Percentiles rank a stretch among this genome's conserved stretches.
Evolutionary conservation across 176 grass and related monocot genomes (phyloP).

Genomic region (Saccharum spontaneum): DNA sequence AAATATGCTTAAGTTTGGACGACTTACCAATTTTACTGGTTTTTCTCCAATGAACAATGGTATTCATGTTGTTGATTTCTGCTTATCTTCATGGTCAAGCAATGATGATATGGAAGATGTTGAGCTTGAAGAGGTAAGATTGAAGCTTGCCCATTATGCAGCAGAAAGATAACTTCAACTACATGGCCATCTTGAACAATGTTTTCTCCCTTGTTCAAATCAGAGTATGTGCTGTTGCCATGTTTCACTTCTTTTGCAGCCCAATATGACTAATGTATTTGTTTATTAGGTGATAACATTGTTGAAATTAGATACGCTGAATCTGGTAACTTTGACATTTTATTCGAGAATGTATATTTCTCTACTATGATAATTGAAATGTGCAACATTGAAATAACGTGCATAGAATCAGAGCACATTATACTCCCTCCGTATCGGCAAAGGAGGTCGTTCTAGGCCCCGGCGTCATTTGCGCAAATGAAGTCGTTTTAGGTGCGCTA

Average conservation of each 20-base stretch:
- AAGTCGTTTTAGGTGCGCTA: too few species aligned
- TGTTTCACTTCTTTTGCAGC: background rate
- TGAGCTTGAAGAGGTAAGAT: conserved; percentile 66
- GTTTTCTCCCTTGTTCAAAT: conserved; percentile 22
- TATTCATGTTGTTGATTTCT: conserved; percentile 60
- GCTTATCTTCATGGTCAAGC: conserved; percentile 72
- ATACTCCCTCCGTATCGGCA: background rate
- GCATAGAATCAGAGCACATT: background rate
- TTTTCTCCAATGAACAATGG: conserved; percentile 31
- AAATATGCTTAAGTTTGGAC: conserved; percentile 69
- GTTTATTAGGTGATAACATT: conserved; percentile 8
- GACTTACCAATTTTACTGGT: conserved; percentile 24
- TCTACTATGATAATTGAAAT: background rate
- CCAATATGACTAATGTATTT: conserved; percentile 19
- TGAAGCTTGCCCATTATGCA: conserved; percentile 46
- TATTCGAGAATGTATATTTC: background rate
- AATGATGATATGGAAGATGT: conserved; percentile 56
- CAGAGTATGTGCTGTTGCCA: conserved; percentile 27
- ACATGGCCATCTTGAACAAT: conserved; percentile 26
- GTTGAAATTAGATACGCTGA: conserved; percentile 27
- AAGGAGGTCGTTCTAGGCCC: too few species aligned
- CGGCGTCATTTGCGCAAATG: too few species aligned
- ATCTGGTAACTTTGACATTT: background rate
- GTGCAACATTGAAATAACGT: background rate
- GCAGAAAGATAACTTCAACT: conserved; percentile 35